A percentile compares a stretch with the other conserved stretches of the same genome.
Conservation (phyloP, 352 stramenopile species). For the Globisporangium nunn region DNA sequence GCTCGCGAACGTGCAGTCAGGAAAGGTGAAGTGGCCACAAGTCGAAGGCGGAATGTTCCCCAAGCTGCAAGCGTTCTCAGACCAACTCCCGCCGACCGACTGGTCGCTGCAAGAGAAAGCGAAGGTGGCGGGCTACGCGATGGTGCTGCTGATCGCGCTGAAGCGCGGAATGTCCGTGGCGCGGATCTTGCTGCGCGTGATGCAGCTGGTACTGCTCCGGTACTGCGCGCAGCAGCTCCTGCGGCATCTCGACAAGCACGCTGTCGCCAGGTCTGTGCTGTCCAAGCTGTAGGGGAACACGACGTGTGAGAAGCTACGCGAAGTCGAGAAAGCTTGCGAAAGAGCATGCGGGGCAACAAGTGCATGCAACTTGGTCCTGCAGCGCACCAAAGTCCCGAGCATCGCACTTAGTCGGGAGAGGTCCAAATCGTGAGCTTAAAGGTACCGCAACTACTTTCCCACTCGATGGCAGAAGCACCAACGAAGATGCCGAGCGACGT, state of each 20-base stretch:
- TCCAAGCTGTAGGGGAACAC: slow-evolving; percentile 8
- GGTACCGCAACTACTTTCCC: not conserved
- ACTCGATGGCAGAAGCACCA: not conserved
- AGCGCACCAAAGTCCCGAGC: too few species aligned
- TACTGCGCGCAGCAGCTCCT: slow-evolving; percentile 51
- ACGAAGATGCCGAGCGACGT: slow-evolving; percentile 19
- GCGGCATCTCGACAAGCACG: slow-evolving; percentile 27
- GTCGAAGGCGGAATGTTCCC: slow-evolving; percentile 42
- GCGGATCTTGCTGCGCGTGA: slow-evolving; percentile 33
- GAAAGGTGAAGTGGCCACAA: slow-evolving; percentile 50
- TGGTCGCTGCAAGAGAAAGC: slow-evolving; percentile 39
- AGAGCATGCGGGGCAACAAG: too few species aligned
- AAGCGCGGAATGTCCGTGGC: slow-evolving; percentile 43
- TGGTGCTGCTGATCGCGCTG: slow-evolving; percentile 47
- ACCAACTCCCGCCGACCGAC: slow-evolving; percentile 23
- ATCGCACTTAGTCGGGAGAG: slow-evolving; percentile 3
- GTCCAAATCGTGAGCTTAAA: not conserved
- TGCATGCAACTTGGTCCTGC: too few species aligned
- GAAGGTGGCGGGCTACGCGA: slow-evolving; percentile 37
- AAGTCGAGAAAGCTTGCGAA: not conserved
- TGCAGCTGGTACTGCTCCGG: slow-evolving; percentile 53
- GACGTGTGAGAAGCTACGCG: not conserved
- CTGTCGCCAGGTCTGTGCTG: slow-evolving; percentile 11
- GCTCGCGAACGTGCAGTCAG: slow-evolving; percentile 36
- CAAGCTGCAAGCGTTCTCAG: slow-evolving; percentile 29